Conservation (phyloP, 2,329 filamentous ascomycete species). For the Rhynchosporium secalis region DNA sequence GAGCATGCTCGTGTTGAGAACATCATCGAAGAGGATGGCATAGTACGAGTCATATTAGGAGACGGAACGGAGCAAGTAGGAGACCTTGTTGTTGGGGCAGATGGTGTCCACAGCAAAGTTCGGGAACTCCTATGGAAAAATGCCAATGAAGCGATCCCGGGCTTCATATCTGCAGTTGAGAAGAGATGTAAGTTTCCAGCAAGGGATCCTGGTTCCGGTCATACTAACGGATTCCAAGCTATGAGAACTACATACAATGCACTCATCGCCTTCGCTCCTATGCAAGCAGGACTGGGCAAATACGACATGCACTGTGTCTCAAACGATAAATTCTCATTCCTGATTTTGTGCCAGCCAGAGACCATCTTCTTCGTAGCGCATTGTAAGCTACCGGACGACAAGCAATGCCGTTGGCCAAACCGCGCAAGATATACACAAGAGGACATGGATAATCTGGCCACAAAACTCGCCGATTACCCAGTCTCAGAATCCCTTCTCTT, state of each 20-base stretch:
- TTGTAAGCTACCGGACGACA: not conserved
- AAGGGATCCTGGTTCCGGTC: too few species aligned
- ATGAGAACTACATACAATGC: not conserved
- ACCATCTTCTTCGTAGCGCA: not conserved
- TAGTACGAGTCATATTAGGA: conserved; percentile 14
- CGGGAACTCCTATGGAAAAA: conserved; percentile 2
- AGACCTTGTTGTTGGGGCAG: conserved; percentile 25
- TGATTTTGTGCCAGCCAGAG: not conserved
- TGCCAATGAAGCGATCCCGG: not conserved
- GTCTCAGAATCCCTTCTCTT: not conserved
- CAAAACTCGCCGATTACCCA: not conserved
- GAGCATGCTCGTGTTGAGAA: not conserved
- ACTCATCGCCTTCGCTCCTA: not conserved
- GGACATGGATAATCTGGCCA: conserved; percentile 9
- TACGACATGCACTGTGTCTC: not conserved
- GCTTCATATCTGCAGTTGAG: not conserved
- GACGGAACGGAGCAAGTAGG: conserved; percentile 20
- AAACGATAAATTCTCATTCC: not conserved
- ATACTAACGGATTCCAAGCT: not conserved
- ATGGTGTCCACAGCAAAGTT: conserved; percentile 24
- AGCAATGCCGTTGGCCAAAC: not conserved
- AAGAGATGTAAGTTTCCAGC: not conserved
- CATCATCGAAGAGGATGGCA: conserved; percentile 11
- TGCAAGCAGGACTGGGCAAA: not conserved
- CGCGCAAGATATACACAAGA: conserved; percentile 5